Conservation (phyloP, 148 eudicot species). For the Fagopyrum tataricum region DNA sequence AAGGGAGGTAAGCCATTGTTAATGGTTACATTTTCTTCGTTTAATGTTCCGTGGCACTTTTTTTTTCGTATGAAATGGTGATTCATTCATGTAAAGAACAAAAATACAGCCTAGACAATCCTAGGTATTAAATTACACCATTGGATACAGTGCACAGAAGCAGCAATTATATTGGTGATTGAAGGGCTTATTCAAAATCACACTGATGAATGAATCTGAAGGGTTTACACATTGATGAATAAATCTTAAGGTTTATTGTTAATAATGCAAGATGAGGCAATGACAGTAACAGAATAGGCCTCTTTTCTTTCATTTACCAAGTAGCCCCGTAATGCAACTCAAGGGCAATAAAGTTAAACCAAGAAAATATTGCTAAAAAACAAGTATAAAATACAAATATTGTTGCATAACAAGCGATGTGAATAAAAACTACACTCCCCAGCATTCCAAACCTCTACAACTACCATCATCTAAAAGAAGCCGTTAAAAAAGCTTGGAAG, state of each 20-base stretch:
- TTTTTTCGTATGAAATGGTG: too few species aligned
- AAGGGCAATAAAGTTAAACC: neutral
- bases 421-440: neutral
- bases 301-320: neutral
- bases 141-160: too few species aligned
- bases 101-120: too few species aligned
- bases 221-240: too few species aligned
- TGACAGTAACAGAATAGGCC: neutral
- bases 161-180: too few species aligned
- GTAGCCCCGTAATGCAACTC: neutral
- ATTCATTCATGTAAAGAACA: too few species aligned
- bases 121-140: too few species aligned
- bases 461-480: neutral
- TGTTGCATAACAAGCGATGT: neutral
- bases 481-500: neutral
- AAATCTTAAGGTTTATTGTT: too few species aligned
- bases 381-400: conserved; percentile 1
- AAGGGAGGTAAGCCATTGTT: neutral
- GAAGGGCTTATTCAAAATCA: too few species aligned
- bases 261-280: too few species aligned
- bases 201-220: too few species aligned
- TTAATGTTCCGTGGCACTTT: too few species aligned
- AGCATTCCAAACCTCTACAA: neutral
- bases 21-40: neutral
- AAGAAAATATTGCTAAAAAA: neutral